Conservation (phyloP, 2,329 filamentous ascomycete genomes). For the Calonectria leucothoes region DNA sequence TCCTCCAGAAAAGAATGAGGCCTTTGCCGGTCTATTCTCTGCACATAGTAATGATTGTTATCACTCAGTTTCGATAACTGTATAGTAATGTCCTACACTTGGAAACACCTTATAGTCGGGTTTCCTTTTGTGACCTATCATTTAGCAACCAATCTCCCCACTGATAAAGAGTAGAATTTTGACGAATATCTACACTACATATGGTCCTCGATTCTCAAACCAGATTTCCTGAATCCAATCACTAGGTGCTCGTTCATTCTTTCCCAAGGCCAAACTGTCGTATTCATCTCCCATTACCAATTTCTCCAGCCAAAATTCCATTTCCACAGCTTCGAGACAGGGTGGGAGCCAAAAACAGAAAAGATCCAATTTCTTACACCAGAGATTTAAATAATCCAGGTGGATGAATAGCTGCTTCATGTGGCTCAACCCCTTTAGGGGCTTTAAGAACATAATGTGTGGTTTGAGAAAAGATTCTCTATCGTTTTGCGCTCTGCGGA, state of each 20-base stretch:
- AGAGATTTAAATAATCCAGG: neutral
- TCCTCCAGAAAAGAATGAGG: too few relatives aligned
- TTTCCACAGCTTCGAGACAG: neutral
- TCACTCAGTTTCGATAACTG: too few relatives aligned
- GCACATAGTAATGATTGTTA: too few relatives aligned
- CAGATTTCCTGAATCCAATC: neutral
- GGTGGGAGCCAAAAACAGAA: neutral
- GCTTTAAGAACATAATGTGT: neutral
- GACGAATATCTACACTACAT: too few relatives aligned
- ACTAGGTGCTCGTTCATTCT: neutral
- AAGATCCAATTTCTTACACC: neutral
- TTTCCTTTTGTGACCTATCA: too few relatives aligned
- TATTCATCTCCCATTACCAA: neutral
- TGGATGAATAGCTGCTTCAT: neutral
- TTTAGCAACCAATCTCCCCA: too few relatives aligned
- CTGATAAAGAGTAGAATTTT: too few relatives aligned
- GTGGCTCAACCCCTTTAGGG: neutral
- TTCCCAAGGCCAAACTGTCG: neutral
- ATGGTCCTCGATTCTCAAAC: neutral
- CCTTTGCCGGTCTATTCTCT: too few relatives aligned
- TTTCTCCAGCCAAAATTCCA: neutral
- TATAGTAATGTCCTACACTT: too few relatives aligned
- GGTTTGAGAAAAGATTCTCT: neutral
- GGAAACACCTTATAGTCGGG: too few relatives aligned
- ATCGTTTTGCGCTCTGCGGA: neutral